Base-by-base conservation (phyloP, 768 basidiomycete species). In the Inosperma sp. region DNA sequence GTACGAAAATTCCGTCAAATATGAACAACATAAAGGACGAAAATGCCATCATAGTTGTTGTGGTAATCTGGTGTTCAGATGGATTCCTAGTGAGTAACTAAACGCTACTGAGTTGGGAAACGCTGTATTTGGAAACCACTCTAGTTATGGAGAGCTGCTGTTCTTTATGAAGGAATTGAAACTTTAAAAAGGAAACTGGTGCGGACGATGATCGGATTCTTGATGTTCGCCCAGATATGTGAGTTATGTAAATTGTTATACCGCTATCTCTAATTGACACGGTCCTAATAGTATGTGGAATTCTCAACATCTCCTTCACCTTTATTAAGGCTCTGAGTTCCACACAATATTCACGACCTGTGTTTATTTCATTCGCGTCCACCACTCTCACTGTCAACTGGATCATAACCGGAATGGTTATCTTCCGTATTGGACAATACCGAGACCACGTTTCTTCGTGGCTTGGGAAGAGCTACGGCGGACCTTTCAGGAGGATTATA, bases 381-480 rank as follows among this genome's bases (percentile, higher is more conserved):
- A 37, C 52, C 29, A 53, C 52, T n/a, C 40, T 53, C n/a, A 40
- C 48, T 22, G 46, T 57, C 25, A 57, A 57, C 41, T 45, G 44
- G 40, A n/a, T 52, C 17, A 49, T 57, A n/a, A 57, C 53, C 14
- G 16, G 37, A 8, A 35, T 54, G 13, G 41, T 55, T 17, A 36
- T 52, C 4, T 22, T 39, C 21, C 49, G 51, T 13, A 40, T 57
- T n/a, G 29, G 54, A 5, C 42, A 47, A 19, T 55, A 45, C 37
- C 47, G 53, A 10, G 16, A 16, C 13, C 47, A 44, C 13, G 47
- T 54, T 13, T 42, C 30, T 1, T 35, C 36, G 29, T 51, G 46
- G 2, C 48, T 57, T 14, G 56, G 56, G 2, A 45, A 45, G 30
- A 33, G 41, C 14, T 40, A 49, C 19, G 23, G 39, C 31, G 39